Conservation (phyloP, 2,329 filamentous ascomycete genomes). For the Xylaria sp. region DNA sequence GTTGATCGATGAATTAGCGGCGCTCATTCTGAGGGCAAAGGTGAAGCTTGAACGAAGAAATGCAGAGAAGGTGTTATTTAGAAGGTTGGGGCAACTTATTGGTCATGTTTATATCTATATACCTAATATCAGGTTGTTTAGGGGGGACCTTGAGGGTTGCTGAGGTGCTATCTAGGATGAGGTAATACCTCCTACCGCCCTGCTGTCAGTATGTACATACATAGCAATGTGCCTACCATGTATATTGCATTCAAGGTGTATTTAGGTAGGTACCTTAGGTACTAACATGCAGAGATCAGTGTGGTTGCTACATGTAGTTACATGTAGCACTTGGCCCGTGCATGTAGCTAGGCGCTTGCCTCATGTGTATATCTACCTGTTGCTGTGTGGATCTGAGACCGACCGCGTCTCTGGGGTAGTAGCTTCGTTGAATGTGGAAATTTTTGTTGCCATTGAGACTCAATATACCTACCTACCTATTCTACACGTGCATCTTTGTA, state of each 20-base stretch:
- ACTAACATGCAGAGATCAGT: no score
- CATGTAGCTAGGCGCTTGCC: background rate
- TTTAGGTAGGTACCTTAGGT: no score
- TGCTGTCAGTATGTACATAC: no score
- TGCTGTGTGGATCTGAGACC: constrained; percentile 9
- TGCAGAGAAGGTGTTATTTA: background rate
- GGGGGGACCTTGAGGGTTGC: constrained; percentile 7
- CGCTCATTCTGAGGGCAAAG: background rate
- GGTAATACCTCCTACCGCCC: no score
- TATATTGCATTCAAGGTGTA: background rate
- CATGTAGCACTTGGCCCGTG: no score
- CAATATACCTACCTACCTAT: background rate
- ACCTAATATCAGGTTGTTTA: background rate
- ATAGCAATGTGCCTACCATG: background rate
- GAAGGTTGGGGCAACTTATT: background rate
- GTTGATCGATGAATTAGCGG: background rate
- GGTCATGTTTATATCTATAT: background rate
- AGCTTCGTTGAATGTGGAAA: constrained; percentile 29
- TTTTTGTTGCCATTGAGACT: constrained; percentile 30
- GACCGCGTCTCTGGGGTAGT: constrained; percentile 34
- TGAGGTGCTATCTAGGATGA: no score
- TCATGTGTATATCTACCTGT: background rate
- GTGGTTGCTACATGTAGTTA: no score
- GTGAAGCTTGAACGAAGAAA: background rate
- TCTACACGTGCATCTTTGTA: background rate